Base-by-base conservation (phyloP, 371 early-diverging fungal species). In the Apophysomyces sp. region DNA sequence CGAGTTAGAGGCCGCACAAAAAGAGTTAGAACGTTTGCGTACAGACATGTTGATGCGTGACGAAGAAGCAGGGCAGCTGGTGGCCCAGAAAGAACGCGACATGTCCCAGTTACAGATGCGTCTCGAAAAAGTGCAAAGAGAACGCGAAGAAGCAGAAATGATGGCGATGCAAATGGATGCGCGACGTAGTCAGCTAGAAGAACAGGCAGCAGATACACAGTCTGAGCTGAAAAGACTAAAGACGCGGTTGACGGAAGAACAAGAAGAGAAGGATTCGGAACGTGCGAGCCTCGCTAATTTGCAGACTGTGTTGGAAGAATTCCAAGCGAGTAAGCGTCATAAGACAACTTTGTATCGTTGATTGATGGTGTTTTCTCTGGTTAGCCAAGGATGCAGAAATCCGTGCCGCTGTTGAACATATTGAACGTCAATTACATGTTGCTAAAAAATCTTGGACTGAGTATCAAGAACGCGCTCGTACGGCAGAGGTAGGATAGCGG, bases 221-320 rank as follows among this genome's bases (percentile, higher is more conserved):
- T 73, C 80, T 52, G 84, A 81, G 24, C 62, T 84, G 52, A 84
- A 81, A n/a, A 41, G 57, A 15, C 37, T 72, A 0, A 66, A 67
- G 26, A 52, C 51, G 12, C 65, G 58, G 12, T 68, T 75, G 60
- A 68, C 65, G 27, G 54, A 58, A 15, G 76, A 78, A n/a, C 39
- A 58, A 15, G 37, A 69, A 36, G 67, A 74, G 61, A 73, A 76
- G 24, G 93, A 90, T 55, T 82, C 84, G 13, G 86, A 89, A 53
- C 77, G 81, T 39, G 77, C 86, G 9, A 91, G 92, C 51, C 69
- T 94, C 28, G 72, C 77, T 40, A 96, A 96, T 62, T 74, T 96
- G 55, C 96, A 94, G 63, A 68, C 82, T 30, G 96, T 95, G 5
- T 72, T 96, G 52, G 92, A 92, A 73, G 89, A 90, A 65, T 93